A percentile compares a stretch with the other conserved stretches of the same genome.
These are phyloP conservation scores for Hortiboletus campestris DNA, from an alignment of 768 basidiomycete species.

Conservation along the genomic window DNA sequence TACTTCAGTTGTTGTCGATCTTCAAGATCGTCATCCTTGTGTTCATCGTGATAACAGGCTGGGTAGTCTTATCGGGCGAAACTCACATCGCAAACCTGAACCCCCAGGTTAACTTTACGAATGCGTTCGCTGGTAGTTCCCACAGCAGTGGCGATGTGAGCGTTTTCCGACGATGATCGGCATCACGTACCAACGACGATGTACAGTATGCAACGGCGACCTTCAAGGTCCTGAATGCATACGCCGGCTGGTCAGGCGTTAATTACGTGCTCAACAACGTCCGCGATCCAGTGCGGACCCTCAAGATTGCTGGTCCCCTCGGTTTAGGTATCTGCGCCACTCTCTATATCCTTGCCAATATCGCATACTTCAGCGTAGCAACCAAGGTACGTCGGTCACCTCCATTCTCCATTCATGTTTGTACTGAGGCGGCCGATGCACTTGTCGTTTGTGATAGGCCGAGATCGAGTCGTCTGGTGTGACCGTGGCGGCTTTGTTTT, in stretches of 20 bases:
- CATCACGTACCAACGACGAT: not conserved
- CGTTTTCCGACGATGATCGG: not conserved
- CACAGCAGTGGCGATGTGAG: slow-evolving; percentile 48
- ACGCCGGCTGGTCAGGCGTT: slow-evolving; percentile 53
- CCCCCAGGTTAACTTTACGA: slow-evolving; percentile 54
- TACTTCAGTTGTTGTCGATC: slow-evolving; percentile 39
- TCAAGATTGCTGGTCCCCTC: no score
- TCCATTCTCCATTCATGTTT: not conserved
- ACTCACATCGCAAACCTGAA: slow-evolving; percentile 45
- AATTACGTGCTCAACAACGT: slow-evolving; percentile 31
- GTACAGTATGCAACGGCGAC: slow-evolving; percentile 57
- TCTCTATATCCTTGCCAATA: slow-evolving; percentile 22
- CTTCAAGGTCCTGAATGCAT: slow-evolving; percentile 54
- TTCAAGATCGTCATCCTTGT: slow-evolving; percentile 56
- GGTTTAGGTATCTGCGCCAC: no score
- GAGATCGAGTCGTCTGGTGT: slow-evolving; percentile 49
- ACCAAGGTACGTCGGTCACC: no score
- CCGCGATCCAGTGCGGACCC: slow-evolving; percentile 28
- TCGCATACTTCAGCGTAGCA: no score
- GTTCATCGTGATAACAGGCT: slow-evolving; percentile 57
- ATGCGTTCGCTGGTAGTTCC: slow-evolving; percentile 56
- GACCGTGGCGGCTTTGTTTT: slow-evolving; percentile 60
- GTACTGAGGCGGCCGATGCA: not conserved
- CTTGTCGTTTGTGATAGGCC: slow-evolving; percentile 20
- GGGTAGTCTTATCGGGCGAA: slow-evolving; percentile 58